Conservation (phyloP, 371 early-diverging fungal genomes). For the Circinella minor region DNA sequence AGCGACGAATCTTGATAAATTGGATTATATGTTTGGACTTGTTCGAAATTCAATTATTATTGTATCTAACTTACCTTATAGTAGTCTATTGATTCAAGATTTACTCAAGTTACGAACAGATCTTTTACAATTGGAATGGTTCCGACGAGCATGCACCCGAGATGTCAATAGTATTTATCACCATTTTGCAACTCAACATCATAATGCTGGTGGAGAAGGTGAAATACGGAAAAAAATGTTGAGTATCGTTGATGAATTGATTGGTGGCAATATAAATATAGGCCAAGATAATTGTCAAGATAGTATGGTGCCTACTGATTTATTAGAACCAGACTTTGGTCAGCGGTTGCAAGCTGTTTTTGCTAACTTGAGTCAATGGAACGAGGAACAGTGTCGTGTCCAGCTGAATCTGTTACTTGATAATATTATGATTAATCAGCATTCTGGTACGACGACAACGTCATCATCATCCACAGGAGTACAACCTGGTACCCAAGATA, state of each 20-base stretch:
- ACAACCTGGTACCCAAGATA: conserved; percentile 20
- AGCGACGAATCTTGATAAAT: conserved; percentile 37
- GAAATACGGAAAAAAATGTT: conserved; percentile 50
- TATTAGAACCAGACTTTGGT: conserved; percentile 35
- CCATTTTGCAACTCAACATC: conserved; percentile 43
- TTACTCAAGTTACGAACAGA: conserved; percentile 44
- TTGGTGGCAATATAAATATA: conserved; percentile 34
- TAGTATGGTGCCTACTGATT: conserved; percentile 24
- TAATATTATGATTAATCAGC: conserved; percentile 39
- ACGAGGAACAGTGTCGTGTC: conserved; percentile 63
- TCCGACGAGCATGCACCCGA: conserved; percentile 50
- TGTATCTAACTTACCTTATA: conserved; percentile 44
- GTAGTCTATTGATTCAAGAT: conserved; percentile 44
- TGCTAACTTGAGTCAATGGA: conserved; percentile 62
- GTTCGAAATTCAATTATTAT: conserved; percentile 42
- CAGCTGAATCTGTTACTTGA: conserved; percentile 62
- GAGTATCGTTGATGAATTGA: conserved; percentile 46
- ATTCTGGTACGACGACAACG: conserved; percentile 14
- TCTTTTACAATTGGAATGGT: conserved; percentile 44
- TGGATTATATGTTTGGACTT: conserved; percentile 46
- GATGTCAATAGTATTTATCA: conserved; percentile 53
- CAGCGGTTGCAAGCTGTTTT: conserved; percentile 56
- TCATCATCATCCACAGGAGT: neutral
- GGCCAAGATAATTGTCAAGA: conserved; percentile 14
- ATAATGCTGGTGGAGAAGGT: conserved; percentile 30